Evolutionary conservation across 257 asterid species (phyloP).

Genomic region (Solanum clarkiae): DNA sequence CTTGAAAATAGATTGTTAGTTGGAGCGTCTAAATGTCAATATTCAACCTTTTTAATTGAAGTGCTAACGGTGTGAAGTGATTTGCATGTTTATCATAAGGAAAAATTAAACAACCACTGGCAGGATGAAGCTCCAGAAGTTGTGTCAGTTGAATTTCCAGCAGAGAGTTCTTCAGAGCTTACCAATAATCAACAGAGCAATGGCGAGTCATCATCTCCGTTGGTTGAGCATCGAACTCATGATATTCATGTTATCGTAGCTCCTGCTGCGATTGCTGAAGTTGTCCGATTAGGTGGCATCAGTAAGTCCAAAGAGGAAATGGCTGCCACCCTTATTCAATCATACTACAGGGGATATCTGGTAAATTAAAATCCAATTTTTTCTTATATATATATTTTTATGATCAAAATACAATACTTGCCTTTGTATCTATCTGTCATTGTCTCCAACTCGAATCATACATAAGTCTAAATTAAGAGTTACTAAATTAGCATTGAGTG

Average conservation of each 20-base stretch:
- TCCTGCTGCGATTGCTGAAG: conserved; percentile 79
- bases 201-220: conserved; percentile 37
- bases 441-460: too few species aligned
- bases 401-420: too few species aligned
- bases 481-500: not conserved
- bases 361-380: conserved; percentile 14
- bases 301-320: conserved; percentile 59
- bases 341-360: conserved; percentile 84
- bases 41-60: not conserved
- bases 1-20: not conserved
- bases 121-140: conserved; percentile 66
- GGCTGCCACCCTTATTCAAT: conserved; percentile 62
- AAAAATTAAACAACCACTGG: conserved; percentile 39
- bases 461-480: not conserved
- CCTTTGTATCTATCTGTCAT: too few species aligned
- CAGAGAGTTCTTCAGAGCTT: conserved; percentile 62
- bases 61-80: not conserved
- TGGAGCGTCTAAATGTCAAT: not conserved
- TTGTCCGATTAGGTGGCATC: conserved; percentile 55
- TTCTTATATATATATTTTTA: not conserved
- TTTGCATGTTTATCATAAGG: conserved; percentile 30
- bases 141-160: conserved; percentile 64
- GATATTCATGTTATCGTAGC: conserved; percentile 64
- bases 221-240: conserved; percentile 38
- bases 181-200: conserved; percentile 19